Evolutionary conservation across 2,329 filamentous ascomycete genomes (phyloP).

Genomic region (Alternaria conjuncta): DNA sequence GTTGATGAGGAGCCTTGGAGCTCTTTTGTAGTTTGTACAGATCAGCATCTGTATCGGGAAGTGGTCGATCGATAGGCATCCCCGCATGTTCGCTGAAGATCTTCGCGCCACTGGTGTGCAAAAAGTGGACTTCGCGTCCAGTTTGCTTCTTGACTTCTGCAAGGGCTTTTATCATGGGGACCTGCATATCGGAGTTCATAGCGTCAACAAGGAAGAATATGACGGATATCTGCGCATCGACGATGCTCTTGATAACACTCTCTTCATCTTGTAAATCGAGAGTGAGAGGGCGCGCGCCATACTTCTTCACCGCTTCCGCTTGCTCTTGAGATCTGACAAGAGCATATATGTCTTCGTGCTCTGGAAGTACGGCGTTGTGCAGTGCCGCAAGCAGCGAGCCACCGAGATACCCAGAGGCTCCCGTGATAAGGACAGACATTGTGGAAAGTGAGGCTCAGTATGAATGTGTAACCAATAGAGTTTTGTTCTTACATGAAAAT

Average conservation of each 20-base stretch:
- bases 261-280: conserved; percentile 50
- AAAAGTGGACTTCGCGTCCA: conserved; percentile 55
- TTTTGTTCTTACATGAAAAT: neutral
- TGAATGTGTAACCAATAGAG: conserved; percentile 9
- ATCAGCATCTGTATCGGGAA: conserved; percentile 54
- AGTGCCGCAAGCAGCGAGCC: conserved; percentile 56
- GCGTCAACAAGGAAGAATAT: conserved; percentile 59
- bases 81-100: conserved; percentile 58
- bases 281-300: conserved; percentile 52
- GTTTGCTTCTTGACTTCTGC: conserved; percentile 52
- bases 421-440: conserved; percentile 57
- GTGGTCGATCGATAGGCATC: conserved; percentile 49
- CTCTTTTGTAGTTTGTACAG: conserved; percentile 55
- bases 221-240: conserved; percentile 55
- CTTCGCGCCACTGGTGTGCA: conserved; percentile 62
- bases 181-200: conserved; percentile 38
- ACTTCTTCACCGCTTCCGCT: conserved; percentile 53
- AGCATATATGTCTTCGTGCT: conserved; percentile 55
- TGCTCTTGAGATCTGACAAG: conserved; percentile 57
- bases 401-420: conserved; percentile 61
- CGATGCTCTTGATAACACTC: conserved; percentile 47
- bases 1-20: conserved; percentile 1
- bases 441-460: neutral
- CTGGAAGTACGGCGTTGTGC: conserved; percentile 46
- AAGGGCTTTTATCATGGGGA: conserved; percentile 55